Conservation (phyloP, 306 rosid species). For the Arachis hypogaea region DNA sequence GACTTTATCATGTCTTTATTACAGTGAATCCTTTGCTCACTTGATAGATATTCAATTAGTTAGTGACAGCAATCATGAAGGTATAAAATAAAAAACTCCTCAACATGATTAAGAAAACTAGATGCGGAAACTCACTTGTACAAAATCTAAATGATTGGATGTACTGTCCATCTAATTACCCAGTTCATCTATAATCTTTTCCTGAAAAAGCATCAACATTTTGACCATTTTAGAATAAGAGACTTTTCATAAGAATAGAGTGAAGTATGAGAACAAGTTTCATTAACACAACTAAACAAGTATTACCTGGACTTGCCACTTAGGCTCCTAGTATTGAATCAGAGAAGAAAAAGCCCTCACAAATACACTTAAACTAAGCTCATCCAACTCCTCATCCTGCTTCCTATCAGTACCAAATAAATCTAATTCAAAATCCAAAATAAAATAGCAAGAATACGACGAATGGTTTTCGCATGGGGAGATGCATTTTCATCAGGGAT, state of each 20-base stretch:
- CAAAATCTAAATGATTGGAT: slow-evolving; percentile 91
- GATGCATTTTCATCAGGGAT: slow-evolving; percentile 13
- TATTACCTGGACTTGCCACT: neutral
- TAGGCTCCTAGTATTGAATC: slow-evolving; percentile 22
- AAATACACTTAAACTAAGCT: slow-evolving; percentile 74
- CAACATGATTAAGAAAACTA: slow-evolving; percentile 25
- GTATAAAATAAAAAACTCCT: slow-evolving; percentile 27
- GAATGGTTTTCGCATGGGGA: slow-evolving; percentile 20
- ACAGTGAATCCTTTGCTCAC: neutral
- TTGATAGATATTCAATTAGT: neutral
- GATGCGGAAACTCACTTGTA: slow-evolving; percentile 74
- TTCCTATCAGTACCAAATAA: slow-evolving; percentile 55
- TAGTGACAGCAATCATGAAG: slow-evolving; percentile 7
- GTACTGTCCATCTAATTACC: slow-evolving; percentile 94
- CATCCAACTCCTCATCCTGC: slow-evolving; percentile 97
- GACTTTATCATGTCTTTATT: neutral
- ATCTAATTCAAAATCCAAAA: slow-evolving; percentile 38
- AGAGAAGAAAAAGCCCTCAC: neutral
- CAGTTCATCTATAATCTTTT: slow-evolving; percentile 81
- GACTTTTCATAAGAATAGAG: slow-evolving; percentile 12
- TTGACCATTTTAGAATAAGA: slow-evolving; percentile 26
- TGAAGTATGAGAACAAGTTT: neutral
- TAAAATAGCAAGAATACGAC: neutral
- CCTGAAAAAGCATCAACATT: slow-evolving; percentile 64
- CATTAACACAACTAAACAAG: slow-evolving; percentile 19